Conservation (phyloP, 805 yeast genomes). For the Lipomyces orientalis region DNA sequence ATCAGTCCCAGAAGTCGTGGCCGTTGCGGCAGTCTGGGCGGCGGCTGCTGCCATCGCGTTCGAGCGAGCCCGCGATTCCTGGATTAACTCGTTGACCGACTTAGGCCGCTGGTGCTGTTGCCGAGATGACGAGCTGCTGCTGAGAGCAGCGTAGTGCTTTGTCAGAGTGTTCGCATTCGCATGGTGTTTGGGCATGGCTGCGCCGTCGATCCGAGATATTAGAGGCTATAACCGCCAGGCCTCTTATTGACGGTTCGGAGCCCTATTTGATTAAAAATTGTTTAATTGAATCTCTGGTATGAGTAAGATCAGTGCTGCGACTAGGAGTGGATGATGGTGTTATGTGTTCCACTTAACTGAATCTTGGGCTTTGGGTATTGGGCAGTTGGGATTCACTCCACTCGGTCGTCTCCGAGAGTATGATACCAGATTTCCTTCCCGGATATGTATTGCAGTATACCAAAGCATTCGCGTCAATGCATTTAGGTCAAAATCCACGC, state of each 20-base stretch:
- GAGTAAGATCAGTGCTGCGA: background rate
- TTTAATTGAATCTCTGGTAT: too few relatives aligned
- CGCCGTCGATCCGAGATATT: background rate
- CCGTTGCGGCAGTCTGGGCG: conserved; percentile 16
- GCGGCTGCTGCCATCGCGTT: conserved; percentile 20
- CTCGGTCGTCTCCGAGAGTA: too few relatives aligned
- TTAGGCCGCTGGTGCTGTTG: conserved; percentile 18
- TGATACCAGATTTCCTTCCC: too few relatives aligned
- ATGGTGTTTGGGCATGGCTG: conserved; percentile 31
- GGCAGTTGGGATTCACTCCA: too few relatives aligned
- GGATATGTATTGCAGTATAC: too few relatives aligned
- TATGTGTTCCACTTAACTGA: background rate
- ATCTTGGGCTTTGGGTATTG: background rate
- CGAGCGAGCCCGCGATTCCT: conserved; percentile 30
- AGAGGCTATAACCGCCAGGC: background rate
- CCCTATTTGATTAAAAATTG: background rate
- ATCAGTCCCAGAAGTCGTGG: conserved; percentile 15
- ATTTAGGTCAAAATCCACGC: too few relatives aligned
- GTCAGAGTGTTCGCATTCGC: conserved; percentile 33
- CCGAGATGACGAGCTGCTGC: conserved; percentile 14
- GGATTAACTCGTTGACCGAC: conserved; percentile 31
- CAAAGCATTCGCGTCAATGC: too few relatives aligned
- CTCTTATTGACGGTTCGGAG: background rate
- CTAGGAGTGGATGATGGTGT: background rate
- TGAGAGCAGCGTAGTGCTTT: conserved; percentile 35